phyloP scores from a whole-genome alignment of 768 basidiomycete species.

The Sarcomyxa edulis region DNA sequence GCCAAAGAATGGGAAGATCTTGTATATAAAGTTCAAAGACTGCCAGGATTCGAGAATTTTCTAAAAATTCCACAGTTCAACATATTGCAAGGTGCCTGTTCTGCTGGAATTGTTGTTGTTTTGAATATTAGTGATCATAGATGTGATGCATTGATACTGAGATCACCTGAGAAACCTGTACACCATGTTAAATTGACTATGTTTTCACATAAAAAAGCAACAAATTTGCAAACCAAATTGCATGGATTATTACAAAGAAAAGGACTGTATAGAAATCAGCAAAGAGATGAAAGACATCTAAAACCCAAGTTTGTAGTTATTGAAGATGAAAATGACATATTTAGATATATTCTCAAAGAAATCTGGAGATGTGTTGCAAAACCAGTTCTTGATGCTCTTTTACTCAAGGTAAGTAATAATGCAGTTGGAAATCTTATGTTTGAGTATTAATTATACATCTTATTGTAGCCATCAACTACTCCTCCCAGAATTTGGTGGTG shows the following conservation, averaged over 20 bases:
- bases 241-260: no score
- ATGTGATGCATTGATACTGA: constrained; percentile 9
- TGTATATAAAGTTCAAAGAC: constrained; percentile 9
- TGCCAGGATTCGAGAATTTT: constrained; percentile 12
- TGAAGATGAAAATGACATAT: background rate
- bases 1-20: constrained; percentile 13
- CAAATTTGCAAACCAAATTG: no score
- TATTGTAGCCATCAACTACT: background rate
- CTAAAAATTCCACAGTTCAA: constrained; percentile 1
- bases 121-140: constrained; percentile 7
- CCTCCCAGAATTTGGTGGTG: constrained; percentile 10
- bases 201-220: background rate
- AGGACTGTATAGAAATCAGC: constrained; percentile 1
- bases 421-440: constrained; percentile 1
- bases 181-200: constrained; percentile 1
- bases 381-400: constrained; percentile 2
- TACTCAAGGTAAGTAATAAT: constrained; percentile 1
- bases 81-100: constrained; percentile 5
- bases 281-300: background rate
- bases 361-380: constrained; percentile 1
- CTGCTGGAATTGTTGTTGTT: constrained; percentile 11
- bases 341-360: background rate
- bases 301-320: background rate
- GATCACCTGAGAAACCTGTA: background rate
- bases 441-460: background rate